Evolutionary conservation across 345 rosid genomes (phyloP).

Genomic region (Eutrema japonicum): DNA sequence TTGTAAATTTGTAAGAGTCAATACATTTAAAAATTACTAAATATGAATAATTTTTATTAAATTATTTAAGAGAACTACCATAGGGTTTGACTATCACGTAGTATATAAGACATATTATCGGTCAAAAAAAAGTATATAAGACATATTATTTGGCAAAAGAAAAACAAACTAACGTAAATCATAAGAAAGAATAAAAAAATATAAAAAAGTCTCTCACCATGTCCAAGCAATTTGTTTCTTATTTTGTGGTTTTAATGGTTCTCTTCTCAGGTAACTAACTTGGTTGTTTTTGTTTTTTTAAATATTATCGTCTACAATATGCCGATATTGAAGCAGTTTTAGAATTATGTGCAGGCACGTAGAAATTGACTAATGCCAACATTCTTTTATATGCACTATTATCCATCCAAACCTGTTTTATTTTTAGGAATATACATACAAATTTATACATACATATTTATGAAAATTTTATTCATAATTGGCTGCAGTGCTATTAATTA

Average conservation of each 20-base stretch:
- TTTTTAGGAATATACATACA: background rate
- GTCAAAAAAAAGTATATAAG: conserved; percentile 6
- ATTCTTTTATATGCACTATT: background rate
- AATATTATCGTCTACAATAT: too few species aligned
- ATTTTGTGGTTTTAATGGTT: background rate
- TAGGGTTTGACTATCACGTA: background rate
- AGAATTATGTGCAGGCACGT: background rate
- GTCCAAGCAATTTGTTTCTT: conserved; percentile 2
- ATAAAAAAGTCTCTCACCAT: background rate
- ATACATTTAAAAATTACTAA: too few species aligned
- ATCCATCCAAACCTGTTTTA: background rate
- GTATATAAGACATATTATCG: background rate
- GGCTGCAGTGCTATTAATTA: background rate
- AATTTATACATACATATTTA: background rate
- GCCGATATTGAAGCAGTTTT: too few species aligned
- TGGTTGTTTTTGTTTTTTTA: background rate
- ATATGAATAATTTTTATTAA: too few species aligned
- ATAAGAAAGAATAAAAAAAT: background rate
- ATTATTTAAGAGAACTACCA: background rate
- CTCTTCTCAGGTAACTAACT: background rate
- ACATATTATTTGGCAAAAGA: background rate
- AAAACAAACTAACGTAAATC: background rate
- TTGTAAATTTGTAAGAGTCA: too few species aligned
- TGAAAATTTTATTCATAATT: background rate
- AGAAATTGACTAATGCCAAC: background rate